phyloP scores from a whole-genome alignment of 2,329 filamentous ascomycete genomes.

The Orbilia ellipsospora region DNA sequence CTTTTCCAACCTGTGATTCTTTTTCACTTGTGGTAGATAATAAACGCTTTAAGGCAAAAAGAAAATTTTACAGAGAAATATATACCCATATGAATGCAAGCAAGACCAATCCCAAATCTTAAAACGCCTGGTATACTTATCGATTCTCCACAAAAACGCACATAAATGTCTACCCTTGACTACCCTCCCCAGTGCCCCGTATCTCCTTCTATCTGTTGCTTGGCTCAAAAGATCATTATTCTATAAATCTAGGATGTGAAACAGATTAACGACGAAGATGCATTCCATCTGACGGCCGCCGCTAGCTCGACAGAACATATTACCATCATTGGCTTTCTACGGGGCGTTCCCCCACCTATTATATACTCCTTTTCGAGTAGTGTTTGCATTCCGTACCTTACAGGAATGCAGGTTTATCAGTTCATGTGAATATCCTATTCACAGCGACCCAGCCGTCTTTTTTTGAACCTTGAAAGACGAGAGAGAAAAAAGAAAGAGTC shows the following conservation, averaged over 20 bases:
- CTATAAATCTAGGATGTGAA: slow-evolving; percentile 7
- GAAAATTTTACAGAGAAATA: no score
- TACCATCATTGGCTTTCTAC: not conserved
- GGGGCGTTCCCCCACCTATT: slow-evolving; percentile 21
- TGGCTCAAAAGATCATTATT: slow-evolving; percentile 8
- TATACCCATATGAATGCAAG: no score
- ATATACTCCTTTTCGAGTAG: not conserved
- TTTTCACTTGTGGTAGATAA: no score
- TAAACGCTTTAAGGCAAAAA: no score
- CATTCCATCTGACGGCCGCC: slow-evolving; percentile 38
- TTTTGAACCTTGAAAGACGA: not conserved
- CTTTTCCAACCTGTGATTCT: no score
- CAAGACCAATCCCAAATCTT: no score
- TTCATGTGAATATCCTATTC: slow-evolving; percentile 14
- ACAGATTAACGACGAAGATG: slow-evolving; percentile 21
- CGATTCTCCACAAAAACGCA: no score
- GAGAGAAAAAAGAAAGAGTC: no score
- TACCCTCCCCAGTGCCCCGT: no score
- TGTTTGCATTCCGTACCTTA: slow-evolving; percentile 42
- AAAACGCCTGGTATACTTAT: not conserved
- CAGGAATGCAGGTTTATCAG: slow-evolving; percentile 28
- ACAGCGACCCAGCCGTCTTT: not conserved
- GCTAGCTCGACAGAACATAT: no score
- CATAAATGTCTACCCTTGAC: no score
- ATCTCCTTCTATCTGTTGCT: no score